phyloP scores from a whole-genome alignment of 495 filamentous ascomycete species.

The Tuber aestivum region DNA sequence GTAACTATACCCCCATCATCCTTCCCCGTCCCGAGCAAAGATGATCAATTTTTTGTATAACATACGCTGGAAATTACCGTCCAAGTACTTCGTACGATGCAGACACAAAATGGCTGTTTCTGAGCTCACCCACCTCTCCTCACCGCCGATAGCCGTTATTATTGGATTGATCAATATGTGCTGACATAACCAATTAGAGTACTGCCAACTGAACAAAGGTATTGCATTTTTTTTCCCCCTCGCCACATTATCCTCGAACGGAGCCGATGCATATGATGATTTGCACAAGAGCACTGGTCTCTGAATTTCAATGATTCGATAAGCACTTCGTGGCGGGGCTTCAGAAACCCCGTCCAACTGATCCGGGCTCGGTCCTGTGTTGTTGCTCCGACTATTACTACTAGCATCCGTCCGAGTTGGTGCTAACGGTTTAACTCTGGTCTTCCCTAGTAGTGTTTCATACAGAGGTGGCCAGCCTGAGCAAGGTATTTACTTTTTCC shows the following conservation, averaged over 20 bases:
- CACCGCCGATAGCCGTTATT: constrained; percentile 3
- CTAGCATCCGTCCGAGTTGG: not conserved
- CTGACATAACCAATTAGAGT: constrained; percentile 15
- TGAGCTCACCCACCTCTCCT: constrained; percentile 53
- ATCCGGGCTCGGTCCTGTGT: constrained; percentile 47
- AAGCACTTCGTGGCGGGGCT: constrained; percentile 94
- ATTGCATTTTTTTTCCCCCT: not conserved
- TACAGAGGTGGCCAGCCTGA: not conserved
- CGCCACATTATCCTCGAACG: constrained; percentile 9
- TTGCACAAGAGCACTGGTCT: constrained; percentile 97
- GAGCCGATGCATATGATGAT: constrained; percentile 57
- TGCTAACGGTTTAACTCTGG: constrained; percentile 9
- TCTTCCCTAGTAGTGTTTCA: not conserved
- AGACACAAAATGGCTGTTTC: constrained; percentile 85
- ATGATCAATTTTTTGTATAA: constrained; percentile 73
- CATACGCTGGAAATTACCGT: constrained; percentile 99
- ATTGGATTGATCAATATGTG: not conserved
- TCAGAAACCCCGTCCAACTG: constrained; percentile 99
- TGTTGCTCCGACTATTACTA: not conserved
- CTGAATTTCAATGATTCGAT: constrained; percentile 80
- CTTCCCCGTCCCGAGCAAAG: constrained; percentile 48
- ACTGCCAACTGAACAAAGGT: constrained; percentile 5
- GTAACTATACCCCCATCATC: constrained; percentile 3
- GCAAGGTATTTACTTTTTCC: constrained; percentile 15
- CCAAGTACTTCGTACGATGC: constrained; percentile 74